Evolutionary conservation across 2,329 filamentous ascomycete genomes (phyloP).

Genomic region (Paraconiothyrium sp.): DNA sequence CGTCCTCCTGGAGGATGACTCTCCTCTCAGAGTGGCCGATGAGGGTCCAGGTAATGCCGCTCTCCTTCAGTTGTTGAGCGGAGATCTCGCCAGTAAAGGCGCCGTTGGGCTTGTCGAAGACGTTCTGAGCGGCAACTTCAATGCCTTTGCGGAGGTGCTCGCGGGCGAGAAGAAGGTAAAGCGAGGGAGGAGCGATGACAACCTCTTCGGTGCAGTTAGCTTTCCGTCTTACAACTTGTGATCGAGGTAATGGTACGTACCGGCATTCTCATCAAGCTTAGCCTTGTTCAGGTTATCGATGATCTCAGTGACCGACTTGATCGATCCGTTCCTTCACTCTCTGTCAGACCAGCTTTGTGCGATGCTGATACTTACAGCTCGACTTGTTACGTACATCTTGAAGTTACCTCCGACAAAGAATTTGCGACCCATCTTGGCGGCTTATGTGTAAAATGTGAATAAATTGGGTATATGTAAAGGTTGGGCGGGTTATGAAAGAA

Average conservation of each 20-base stretch:
- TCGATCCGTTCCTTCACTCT: conserved; percentile 83
- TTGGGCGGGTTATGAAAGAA: conserved; percentile 17
- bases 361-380: conserved; percentile 32
- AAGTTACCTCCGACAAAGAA: conserved; percentile 99
- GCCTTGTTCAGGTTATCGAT: conserved; percentile 88
- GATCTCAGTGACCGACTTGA: conserved; percentile 89
- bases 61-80: conserved; percentile 89
- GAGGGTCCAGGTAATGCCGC: conserved; percentile 87
- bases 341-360: conserved; percentile 28
- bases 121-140: conserved; percentile 93
- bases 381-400: conserved; percentile 78
- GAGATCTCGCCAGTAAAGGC: conserved; percentile 98
- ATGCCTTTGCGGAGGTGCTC: conserved; percentile 79
- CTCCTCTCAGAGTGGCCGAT: conserved; percentile 96
- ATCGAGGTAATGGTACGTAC: conserved; percentile 58
- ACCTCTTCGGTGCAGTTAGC: conserved; percentile 71
- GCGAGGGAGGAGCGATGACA: conserved; percentile 87
- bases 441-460: conserved; percentile 12
- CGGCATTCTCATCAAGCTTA: conserved; percentile 77
- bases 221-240: not conserved
- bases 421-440: conserved; percentile 84
- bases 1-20: conserved; percentile 85
- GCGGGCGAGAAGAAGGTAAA: conserved; percentile 90
- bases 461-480: conserved; percentile 17
- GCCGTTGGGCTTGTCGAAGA: conserved; percentile 95